phyloP scores from a whole-genome alignment of 441 rosid genomes.

The Croton setiger region DNA sequence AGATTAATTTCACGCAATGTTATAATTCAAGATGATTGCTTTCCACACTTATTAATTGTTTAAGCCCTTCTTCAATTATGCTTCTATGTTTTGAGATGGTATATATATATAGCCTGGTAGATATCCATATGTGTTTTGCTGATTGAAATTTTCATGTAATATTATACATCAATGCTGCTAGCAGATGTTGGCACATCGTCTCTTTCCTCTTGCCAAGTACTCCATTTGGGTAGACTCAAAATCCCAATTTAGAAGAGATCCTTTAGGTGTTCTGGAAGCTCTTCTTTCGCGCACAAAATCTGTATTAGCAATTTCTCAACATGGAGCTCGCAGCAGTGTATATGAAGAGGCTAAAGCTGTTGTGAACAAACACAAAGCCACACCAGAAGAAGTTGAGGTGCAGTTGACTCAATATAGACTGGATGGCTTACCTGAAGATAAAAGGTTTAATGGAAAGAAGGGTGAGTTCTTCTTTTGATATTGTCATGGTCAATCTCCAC shows the following conservation, averaged over 20 bases:
- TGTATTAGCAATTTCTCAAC: slow-evolving; percentile 87
- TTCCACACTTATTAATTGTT: background rate
- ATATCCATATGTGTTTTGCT: background rate
- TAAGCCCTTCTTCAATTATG: background rate
- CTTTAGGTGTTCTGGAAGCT: slow-evolving; percentile 85
- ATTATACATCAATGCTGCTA: slow-evolving; percentile 17
- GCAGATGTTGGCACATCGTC: slow-evolving; percentile 95
- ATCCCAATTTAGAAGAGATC: slow-evolving; percentile 97
- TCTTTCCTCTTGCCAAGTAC: slow-evolving; percentile 75
- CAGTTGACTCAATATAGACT: slow-evolving; percentile 66
- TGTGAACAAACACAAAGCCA: slow-evolving; percentile 85
- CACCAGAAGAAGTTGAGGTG: slow-evolving; percentile 86
- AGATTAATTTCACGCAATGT: too few species aligned
- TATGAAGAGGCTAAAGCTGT: slow-evolving; percentile 97
- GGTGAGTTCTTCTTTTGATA: slow-evolving; percentile 33
- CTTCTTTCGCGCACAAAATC: slow-evolving; percentile 92
- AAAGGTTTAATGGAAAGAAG: slow-evolving; percentile 80
- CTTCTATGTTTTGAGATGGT: background rate
- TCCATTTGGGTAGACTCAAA: slow-evolving; percentile 98
- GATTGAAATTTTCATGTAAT: slow-evolving; percentile 12
- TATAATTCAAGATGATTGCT: background rate
- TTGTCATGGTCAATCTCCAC: background rate
- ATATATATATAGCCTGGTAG: background rate
- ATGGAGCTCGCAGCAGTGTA: slow-evolving; percentile 96
- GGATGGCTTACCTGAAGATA: slow-evolving; percentile 82